Evolutionary conservation across 169 alveolate species (phyloP), one percentile per base, ranked within the genome.

Genomic region (Eimeria praecox): DNA sequence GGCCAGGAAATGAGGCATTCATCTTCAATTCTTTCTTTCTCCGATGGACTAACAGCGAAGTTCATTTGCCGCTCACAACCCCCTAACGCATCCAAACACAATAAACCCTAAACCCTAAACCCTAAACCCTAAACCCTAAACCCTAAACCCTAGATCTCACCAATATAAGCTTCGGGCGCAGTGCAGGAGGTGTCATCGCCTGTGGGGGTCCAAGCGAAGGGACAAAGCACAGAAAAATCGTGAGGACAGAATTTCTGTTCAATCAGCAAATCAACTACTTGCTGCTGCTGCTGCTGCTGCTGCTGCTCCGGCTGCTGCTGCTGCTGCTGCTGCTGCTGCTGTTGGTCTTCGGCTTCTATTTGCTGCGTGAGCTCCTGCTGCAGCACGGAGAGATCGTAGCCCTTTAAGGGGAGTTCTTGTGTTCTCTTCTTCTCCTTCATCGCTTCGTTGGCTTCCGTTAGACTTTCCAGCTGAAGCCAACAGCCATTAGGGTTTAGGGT

Each of bases 251-350:
- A 69, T 56, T 14, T 4, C 78, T 85, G 92, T n/a, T 69, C 92
- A 64, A 24, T 59, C 18, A 85, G 40, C 54, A 64, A 35, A 14
- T 64, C 92, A 27, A 24, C 38, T 4, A 56, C 80, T 71, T 56
- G 93, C 56, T 59, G 64, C 75, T 86, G 93, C 80, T 86, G 93
- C 93, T 86, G 93, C 93, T 35, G 93, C 80, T 86, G 93, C 82
- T 86, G 82, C 54, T 86, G 80, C 64, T 22, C 20, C n/a, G n/a
- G n/a, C n/a, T n/a, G n/a, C n/a, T 56, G 93, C 56, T 59, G 64
- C 75, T 86, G 93, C 80, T 86, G 93, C 93, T 86, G 93, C 93
- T 35, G 93, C 80, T 86, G 93, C 82, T 86, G 82, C 54, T 86
- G 80, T 40, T 22, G 22, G 46, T 16, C 46, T 69, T 20, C 44